These are phyloP conservation scores for Orychophragmus violaceus DNA, from an alignment of 345 rosid genomes.

Conservation along the genomic window DNA sequence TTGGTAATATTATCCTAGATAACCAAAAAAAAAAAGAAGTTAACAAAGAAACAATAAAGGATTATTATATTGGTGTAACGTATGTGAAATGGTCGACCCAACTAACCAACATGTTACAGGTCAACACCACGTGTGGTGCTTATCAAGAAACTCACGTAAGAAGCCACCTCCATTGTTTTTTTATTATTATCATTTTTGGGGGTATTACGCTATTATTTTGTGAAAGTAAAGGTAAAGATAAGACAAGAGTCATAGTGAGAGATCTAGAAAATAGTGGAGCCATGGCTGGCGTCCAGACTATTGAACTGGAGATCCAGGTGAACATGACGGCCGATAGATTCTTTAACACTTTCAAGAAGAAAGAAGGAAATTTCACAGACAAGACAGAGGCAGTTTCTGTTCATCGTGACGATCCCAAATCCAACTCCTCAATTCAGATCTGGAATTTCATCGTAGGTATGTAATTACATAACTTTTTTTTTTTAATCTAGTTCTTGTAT, in stretches of 20 bases:
- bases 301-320: slow-evolving; percentile 19
- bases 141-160: not conserved
- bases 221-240: not conserved
- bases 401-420: slow-evolving; percentile 4
- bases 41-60: too few relatives aligned
- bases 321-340: slow-evolving; percentile 11
- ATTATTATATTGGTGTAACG: not conserved
- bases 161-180: not conserved
- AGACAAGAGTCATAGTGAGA: not conserved
- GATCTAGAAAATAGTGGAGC: not conserved
- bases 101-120: not conserved
- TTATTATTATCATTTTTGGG: too few relatives aligned
- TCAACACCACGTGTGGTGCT: not conserved
- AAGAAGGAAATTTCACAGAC: slow-evolving; percentile 20
- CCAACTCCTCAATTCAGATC: slow-evolving; percentile 18
- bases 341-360: slow-evolving; percentile 14
- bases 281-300: slow-evolving; percentile 1
- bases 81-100: not conserved
- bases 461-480: not conserved
- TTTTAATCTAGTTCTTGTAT: not conserved
- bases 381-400: slow-evolving; percentile 15
- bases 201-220: not conserved
- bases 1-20: too few relatives aligned
- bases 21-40: too few relatives aligned
- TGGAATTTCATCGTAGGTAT: slow-evolving; percentile 15